Percentiles rank a stretch among this genome's conserved stretches.
phyloP scores from a whole-genome alignment of 75 land plant genomes.

The Larix kaempferi region DNA sequence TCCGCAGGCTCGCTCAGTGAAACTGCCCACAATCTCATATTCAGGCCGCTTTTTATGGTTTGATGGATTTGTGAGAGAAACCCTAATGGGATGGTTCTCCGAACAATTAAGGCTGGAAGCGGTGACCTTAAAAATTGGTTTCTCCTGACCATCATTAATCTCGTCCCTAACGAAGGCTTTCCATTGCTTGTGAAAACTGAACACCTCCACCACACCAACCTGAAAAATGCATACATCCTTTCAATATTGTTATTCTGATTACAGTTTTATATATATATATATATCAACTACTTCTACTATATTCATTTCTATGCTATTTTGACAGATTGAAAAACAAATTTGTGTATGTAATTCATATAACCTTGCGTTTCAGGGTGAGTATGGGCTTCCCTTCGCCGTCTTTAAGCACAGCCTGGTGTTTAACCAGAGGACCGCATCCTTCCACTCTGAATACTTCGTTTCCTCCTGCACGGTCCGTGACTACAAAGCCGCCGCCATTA shows the following conservation, averaged over 20 bases:
- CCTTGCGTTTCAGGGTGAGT: constrained; percentile 42
- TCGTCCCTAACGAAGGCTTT: constrained; percentile 31
- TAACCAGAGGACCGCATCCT: constrained; percentile 35
- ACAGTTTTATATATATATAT: background rate
- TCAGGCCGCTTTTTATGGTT: constrained; percentile 12
- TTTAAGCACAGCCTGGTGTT: constrained; percentile 32
- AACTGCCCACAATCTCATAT: constrained; percentile 35
- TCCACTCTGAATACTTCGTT: constrained; percentile 38
- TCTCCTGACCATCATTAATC: constrained; percentile 19
- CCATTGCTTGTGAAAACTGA: constrained; percentile 36
- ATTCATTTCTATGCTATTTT: background rate
- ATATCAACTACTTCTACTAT: background rate
- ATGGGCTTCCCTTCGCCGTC: constrained; percentile 26
- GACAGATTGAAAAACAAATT: background rate
- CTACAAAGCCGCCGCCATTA: constrained; percentile 64
- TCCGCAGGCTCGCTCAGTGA: constrained; percentile 31
- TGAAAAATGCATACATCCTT: background rate
- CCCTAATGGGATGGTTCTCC: constrained; percentile 12
- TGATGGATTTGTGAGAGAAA: constrained; percentile 9
- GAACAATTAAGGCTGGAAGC: constrained; percentile 18
- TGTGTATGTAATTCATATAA: background rate
- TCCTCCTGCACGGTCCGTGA: constrained; percentile 26
- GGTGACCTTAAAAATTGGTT: constrained; percentile 33
- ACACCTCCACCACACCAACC: constrained; percentile 37
- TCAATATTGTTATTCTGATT: no score